Conservation (phyloP, 2,329 filamentous ascomycete genomes). For the Penicillium sp. region DNA sequence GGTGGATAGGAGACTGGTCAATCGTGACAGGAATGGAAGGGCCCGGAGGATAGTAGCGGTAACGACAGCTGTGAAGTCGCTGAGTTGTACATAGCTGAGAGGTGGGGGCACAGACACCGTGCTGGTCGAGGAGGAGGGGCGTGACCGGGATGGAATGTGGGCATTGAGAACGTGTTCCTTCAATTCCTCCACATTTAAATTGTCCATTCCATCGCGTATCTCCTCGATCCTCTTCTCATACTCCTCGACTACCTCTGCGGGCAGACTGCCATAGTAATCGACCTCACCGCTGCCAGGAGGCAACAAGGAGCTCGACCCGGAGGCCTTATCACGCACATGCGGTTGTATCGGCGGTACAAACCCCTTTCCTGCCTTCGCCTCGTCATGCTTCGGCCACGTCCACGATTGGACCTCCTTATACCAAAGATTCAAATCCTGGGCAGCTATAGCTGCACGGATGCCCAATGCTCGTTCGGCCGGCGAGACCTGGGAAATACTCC, state of each 20-base stretch:
- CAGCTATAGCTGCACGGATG: constrained; percentile 58
- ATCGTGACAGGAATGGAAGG: constrained; percentile 72
- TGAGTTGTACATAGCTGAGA: constrained; percentile 66
- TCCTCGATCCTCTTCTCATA: constrained; percentile 74
- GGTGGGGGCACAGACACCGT: constrained; percentile 43
- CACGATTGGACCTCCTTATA: constrained; percentile 58
- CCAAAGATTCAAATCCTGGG: constrained; percentile 59
- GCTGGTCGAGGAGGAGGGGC: constrained; percentile 49
- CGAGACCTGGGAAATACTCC: constrained; percentile 56
- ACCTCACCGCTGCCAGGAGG: constrained; percentile 14
- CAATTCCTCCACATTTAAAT: constrained; percentile 64
- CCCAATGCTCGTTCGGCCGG: constrained; percentile 58
- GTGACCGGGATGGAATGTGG: constrained; percentile 65
- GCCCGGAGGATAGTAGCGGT: constrained; percentile 90
- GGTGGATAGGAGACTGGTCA: constrained; percentile 69
- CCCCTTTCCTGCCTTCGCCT: constrained; percentile 41
- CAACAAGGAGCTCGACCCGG: background rate
- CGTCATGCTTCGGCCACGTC: constrained; percentile 52
- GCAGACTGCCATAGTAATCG: constrained; percentile 69
- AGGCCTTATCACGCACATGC: background rate
- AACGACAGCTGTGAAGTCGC: constrained; percentile 85
- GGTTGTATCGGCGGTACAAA: constrained; percentile 36
- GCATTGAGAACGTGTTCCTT: constrained; percentile 83
- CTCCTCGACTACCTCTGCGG: constrained; percentile 58
- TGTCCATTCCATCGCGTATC: constrained; percentile 56